These are phyloP conservation scores for Hypoxylon perforatum DNA, from an alignment of 495 filamentous ascomycete species.

Conservation along the genomic window DNA sequence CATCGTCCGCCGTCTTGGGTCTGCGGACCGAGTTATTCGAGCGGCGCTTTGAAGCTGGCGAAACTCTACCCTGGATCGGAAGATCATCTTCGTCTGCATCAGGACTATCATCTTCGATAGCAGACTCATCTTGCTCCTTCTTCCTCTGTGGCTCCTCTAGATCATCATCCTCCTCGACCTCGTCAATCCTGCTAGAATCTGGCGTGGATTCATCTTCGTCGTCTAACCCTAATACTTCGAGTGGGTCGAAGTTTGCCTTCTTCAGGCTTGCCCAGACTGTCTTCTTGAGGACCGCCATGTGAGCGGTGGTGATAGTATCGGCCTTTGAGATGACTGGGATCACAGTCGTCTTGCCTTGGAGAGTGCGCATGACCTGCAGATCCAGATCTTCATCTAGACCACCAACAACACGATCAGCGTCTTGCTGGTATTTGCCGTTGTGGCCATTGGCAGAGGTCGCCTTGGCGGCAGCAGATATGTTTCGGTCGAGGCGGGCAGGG, in stretches of 20 bases:
- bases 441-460: constrained; percentile 63
- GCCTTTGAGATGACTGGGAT: constrained; percentile 97
- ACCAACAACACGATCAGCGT: constrained; percentile 63
- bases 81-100: constrained; percentile 48
- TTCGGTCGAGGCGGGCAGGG: constrained; percentile 84
- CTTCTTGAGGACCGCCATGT: constrained; percentile 93
- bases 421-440: constrained; percentile 59
- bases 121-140: constrained; percentile 26
- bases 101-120: constrained; percentile 43
- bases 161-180: constrained; percentile 67
- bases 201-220: constrained; percentile 70
- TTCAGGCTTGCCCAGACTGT: constrained; percentile 90
- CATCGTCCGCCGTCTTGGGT: constrained; percentile 51
- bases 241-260: constrained; percentile 84
- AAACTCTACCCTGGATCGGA: constrained; percentile 46
- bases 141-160: constrained; percentile 42
- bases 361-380: constrained; percentile 84
- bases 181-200: constrained; percentile 67
- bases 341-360: constrained; percentile 95
- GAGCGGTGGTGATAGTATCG: constrained; percentile 90
- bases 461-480: constrained; percentile 76
- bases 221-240: constrained; percentile 85
- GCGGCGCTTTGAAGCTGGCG: constrained; percentile 52
- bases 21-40: constrained; percentile 61
- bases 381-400: constrained; percentile 90